Percentiles rank a stretch among this genome's conserved stretches.
Evolutionary conservation across 768 basidiomycete species (phyloP).

Genomic region (Leccinum boreale): DNA sequence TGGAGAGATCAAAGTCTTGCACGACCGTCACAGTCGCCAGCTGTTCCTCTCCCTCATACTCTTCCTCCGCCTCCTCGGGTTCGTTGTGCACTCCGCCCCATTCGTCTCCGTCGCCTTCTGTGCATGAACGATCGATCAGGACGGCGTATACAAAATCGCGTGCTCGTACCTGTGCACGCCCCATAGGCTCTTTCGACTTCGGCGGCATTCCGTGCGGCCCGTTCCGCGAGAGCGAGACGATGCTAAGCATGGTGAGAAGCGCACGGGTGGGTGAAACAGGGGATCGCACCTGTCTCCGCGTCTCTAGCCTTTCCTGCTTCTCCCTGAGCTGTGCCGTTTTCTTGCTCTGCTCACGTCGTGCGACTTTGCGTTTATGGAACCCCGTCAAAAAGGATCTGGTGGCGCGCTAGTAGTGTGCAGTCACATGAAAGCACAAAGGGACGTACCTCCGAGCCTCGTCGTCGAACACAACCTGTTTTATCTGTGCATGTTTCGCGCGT

Average conservation of each 20-base stretch:
- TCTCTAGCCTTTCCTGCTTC: conserved; percentile 69
- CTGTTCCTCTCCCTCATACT: conserved; percentile 81
- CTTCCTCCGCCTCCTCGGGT: conserved; percentile 48
- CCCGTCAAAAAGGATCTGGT: conserved; percentile 89
- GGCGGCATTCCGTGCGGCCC: conserved; percentile 73
- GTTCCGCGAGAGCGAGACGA: conserved; percentile 72
- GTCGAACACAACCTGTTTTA: conserved; percentile 83
- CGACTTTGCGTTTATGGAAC: conserved; percentile 89
- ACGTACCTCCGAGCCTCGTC: conserved; percentile 75
- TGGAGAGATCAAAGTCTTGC: conserved; percentile 83
- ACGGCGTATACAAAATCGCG: not conserved
- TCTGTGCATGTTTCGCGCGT: conserved; percentile 59
- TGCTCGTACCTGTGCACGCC: conserved; percentile 40
- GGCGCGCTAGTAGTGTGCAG: conserved; percentile 12
- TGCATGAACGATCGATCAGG: conserved; percentile 9
- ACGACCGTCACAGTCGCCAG: conserved; percentile 88
- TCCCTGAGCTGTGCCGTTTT: conserved; percentile 73
- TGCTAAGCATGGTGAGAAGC: conserved; percentile 46
- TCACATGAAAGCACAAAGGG: conserved; percentile 2
- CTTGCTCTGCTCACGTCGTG: conserved; percentile 74
- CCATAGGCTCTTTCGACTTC: conserved; percentile 76
- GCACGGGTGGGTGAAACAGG: not conserved
- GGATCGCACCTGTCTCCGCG: conserved; percentile 69
- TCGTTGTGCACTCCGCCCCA: conserved; percentile 44
- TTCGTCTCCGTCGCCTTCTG: conserved; percentile 39